A percentile compares a stretch with the other conserved stretches of the same genome.
These are phyloP conservation scores for Cordyceps cicadae DNA, from an alignment of 2,329 filamentous ascomycete genomes.

Conservation along the genomic window DNA sequence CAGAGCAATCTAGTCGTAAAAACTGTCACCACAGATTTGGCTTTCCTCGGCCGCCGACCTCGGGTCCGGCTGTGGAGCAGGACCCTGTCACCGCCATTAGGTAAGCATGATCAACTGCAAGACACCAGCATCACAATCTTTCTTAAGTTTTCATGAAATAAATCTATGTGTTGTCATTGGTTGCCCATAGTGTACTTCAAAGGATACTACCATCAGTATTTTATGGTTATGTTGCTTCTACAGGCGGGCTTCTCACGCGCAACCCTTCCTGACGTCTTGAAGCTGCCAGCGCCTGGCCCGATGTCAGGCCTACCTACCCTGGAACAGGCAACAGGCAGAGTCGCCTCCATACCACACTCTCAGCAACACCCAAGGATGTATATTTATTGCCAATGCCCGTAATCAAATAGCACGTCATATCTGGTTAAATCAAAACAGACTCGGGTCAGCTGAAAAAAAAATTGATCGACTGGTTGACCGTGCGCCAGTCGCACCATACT, in stretches of 20 bases:
- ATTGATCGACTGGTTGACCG: no score
- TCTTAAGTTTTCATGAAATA: neutral
- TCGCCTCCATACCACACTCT: no score
- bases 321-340: neutral
- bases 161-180: neutral
- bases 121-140: neutral
- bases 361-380: no score
- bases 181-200: neutral
- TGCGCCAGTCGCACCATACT: no score
- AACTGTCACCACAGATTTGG: neutral
- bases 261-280: neutral
- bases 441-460: no score
- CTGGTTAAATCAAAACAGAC: no score
- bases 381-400: no score
- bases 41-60: conserved; percentile 9
- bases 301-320: neutral
- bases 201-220: no score
- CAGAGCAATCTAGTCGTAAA: neutral
- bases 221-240: neutral
- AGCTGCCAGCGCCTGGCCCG: neutral
- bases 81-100: neutral
- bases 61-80: conserved; percentile 7
- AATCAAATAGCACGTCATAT: no score
- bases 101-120: neutral
- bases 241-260: no score